Conservation (phyloP, 441 rosid genomes). For the Gossypium trilobum region DNA sequence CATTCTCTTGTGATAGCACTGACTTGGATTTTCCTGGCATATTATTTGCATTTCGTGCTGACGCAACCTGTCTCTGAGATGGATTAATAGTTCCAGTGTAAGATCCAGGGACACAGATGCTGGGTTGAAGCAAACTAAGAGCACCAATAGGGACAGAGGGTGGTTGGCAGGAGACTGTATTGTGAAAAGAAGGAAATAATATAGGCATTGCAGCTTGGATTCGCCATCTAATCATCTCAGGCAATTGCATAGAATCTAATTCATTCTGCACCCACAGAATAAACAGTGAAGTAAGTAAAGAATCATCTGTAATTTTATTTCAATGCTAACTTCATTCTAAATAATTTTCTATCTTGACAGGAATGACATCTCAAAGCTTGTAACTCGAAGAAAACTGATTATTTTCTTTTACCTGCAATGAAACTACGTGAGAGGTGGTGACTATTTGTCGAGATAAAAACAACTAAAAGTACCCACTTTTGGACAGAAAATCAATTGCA, state of each 20-base stretch:
- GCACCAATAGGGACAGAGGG: constrained; percentile 55
- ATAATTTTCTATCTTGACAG: background rate
- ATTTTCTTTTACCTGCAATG: background rate
- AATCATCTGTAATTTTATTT: background rate
- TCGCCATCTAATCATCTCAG: constrained; percentile 81
- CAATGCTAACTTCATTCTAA: background rate
- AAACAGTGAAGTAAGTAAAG: background rate
- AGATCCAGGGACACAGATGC: constrained; percentile 30
- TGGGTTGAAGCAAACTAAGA: constrained; percentile 56
- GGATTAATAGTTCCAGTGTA: constrained; percentile 28
- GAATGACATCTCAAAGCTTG: background rate
- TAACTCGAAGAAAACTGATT: background rate
- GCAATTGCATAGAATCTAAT: constrained; percentile 78
- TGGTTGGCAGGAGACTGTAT: constrained; percentile 63
- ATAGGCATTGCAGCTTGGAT: constrained; percentile 93
- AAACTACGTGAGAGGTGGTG: background rate
- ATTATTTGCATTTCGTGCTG: constrained; percentile 34
- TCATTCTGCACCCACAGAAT: constrained; percentile 60
- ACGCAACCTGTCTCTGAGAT: constrained; percentile 34
- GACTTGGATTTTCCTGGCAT: constrained; percentile 43
- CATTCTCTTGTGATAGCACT: constrained; percentile 45
- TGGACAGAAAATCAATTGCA: background rate
- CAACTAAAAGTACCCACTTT: background rate
- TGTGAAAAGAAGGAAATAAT: constrained; percentile 52
- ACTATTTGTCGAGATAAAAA: background rate